Evolutionary conservation across 768 basidiomycete species (phyloP).

Genomic region (Lyophyllum semitale): DNA sequence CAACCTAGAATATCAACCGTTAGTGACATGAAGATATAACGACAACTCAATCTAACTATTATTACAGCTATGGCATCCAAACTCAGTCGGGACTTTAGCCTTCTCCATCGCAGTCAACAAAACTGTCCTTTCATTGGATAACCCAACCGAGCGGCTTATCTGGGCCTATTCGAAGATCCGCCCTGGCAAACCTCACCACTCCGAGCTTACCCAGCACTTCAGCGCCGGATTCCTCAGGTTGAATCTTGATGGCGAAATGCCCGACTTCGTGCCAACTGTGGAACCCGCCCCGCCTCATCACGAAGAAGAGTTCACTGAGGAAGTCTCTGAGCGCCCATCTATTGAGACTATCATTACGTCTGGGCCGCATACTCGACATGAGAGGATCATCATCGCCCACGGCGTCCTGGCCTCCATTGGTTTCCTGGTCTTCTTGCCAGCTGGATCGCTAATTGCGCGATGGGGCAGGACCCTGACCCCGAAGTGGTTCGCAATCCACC

Average conservation of each 20-base stretch:
- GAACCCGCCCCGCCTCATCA: slow-evolving; percentile 12
- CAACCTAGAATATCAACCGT: slow-evolving; percentile 36
- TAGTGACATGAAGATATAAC: slow-evolving; percentile 7
- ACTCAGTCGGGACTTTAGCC: slow-evolving; percentile 36
- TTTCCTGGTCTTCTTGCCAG: slow-evolving; percentile 57
- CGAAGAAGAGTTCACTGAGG: background rate
- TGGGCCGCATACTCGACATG: slow-evolving; percentile 22
- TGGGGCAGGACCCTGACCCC: slow-evolving; percentile 51
- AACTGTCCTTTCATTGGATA: slow-evolving; percentile 26
- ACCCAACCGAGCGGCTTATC: slow-evolving; percentile 34
- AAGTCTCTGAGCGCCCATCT: slow-evolving; percentile 4
- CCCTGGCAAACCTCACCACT: slow-evolving; percentile 22
- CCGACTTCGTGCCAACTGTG: slow-evolving; percentile 13
- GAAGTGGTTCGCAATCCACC: slow-evolving; percentile 61
- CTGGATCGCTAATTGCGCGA: slow-evolving; percentile 54
- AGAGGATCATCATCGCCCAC: slow-evolving; percentile 53
- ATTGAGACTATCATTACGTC: slow-evolving; percentile 3
- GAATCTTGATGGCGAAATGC: slow-evolving; percentile 32
- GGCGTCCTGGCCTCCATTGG: slow-evolving; percentile 53
- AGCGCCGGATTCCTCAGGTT: slow-evolving; percentile 36
- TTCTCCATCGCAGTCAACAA: slow-evolving; percentile 45
- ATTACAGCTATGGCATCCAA: slow-evolving; percentile 27
- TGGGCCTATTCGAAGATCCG: slow-evolving; percentile 40
- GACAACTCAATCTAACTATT: background rate
- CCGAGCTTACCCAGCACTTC: slow-evolving; percentile 30